A percentile compares a stretch with the other conserved stretches of the same genome.
Evolutionary conservation across 495 filamentous ascomycete genomes (phyloP).

Genomic region (Hyaloscypha variabilis): DNA sequence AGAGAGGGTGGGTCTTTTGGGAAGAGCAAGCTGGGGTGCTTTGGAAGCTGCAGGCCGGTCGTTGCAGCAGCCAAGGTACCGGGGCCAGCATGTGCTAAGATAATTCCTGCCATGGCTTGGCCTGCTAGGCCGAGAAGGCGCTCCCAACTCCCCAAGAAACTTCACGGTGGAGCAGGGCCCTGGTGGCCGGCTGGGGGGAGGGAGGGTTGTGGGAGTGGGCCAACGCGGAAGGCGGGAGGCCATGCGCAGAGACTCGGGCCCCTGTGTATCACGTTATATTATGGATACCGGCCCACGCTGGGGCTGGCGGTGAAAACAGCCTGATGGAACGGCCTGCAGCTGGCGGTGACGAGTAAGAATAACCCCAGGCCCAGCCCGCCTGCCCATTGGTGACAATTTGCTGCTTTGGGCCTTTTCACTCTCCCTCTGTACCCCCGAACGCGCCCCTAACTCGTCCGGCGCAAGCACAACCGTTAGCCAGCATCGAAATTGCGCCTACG

Average conservation of each 20-base stretch:
- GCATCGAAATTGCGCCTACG: neutral
- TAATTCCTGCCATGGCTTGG: constrained; percentile 1
- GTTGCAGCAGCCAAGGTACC: constrained; percentile 24
- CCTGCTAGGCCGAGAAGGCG: neutral
- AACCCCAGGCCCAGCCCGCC: neutral
- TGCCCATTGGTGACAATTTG: neutral
- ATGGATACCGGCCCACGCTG: neutral
- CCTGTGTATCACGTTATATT: constrained; percentile 28
- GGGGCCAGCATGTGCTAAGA: constrained; percentile 14
- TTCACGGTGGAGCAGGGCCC: constrained; percentile 13
- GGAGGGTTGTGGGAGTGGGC: neutral
- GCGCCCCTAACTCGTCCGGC: neutral
- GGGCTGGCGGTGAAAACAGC: constrained; percentile 11
- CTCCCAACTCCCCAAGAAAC: constrained; percentile 17
- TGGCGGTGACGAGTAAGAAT: constrained; percentile 11
- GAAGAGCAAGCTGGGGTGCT: constrained; percentile 26
- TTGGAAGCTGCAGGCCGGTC: constrained; percentile 24
- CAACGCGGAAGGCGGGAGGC: constrained; percentile 29
- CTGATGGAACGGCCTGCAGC: constrained; percentile 8
- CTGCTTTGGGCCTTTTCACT: neutral
- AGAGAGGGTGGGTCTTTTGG: constrained; percentile 16
- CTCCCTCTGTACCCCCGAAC: neutral
- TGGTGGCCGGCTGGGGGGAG: neutral
- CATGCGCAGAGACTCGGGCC: constrained; percentile 18
- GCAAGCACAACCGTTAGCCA: neutral